A percentile compares a stretch with the other conserved stretches of the same genome.
These are phyloP conservation scores for Rhodotorula sp. DNA, from an alignment of 1,284 basidiomycete species.

Conservation along the genomic window DNA sequence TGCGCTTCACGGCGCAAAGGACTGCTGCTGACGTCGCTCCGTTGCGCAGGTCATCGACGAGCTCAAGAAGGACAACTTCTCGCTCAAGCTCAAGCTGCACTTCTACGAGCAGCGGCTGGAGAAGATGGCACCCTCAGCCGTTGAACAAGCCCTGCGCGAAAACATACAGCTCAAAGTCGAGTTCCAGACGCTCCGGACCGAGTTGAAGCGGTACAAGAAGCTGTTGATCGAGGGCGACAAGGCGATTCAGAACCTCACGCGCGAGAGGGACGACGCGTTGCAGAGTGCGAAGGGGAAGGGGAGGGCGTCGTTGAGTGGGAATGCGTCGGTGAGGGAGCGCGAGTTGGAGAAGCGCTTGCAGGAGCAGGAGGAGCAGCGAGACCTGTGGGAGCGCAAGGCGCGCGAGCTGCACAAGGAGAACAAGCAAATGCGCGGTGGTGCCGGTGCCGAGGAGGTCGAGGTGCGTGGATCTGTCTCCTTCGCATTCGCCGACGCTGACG, in stretches of 20 bases:
- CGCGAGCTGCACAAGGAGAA: conserved; percentile 65
- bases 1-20: conserved; percentile 11
- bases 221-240: conserved; percentile 77
- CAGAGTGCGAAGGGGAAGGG: conserved; percentile 39
- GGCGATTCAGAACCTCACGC: conserved; percentile 70
- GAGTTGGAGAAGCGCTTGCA: conserved; percentile 25
- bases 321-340: conserved; percentile 15
- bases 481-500: background rate
- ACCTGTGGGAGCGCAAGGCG: conserved; percentile 30
- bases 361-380: conserved; percentile 18
- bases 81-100: conserved; percentile 87
- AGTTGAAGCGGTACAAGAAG: conserved; percentile 89
- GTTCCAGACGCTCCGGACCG: conserved; percentile 83
- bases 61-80: conserved; percentile 92
- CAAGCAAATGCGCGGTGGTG: conserved; percentile 57
- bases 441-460: conserved; percentile 53
- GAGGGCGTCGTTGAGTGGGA: background rate
- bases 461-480: conserved; percentile 14
- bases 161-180: conserved; percentile 92
- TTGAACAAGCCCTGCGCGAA: conserved; percentile 85
- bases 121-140: conserved; percentile 83
- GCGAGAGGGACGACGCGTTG: conserved; percentile 52
- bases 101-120: conserved; percentile 83
- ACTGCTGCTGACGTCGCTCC: background rate
- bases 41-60: conserved; percentile 76